phyloP scores from a whole-genome alignment of 2,329 filamentous ascomycete species.

The Penicillium sclerotigenum region DNA sequence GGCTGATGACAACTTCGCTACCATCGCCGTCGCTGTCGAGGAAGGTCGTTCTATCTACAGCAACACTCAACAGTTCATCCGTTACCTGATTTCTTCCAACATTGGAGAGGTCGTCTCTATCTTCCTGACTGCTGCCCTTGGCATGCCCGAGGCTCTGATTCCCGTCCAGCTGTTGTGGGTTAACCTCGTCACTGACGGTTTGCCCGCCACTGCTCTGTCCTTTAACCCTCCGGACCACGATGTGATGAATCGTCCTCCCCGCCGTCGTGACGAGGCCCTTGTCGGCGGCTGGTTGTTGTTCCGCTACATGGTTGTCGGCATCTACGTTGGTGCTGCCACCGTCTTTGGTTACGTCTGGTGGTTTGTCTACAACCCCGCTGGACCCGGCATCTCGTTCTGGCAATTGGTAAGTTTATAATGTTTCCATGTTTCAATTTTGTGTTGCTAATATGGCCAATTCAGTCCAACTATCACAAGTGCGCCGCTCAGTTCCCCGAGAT shows the following conservation, averaged over 20 bases:
- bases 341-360: constrained; percentile 99
- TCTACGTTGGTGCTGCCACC: constrained; percentile 89
- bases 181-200: constrained; percentile 94
- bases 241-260: constrained; percentile 88
- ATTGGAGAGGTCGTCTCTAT: constrained; percentile 99
- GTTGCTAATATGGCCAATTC: constrained; percentile 4
- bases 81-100: constrained; percentile 97
- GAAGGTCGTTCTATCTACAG: constrained; percentile 98
- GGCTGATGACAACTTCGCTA: constrained; percentile 97
- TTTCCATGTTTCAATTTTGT: constrained; percentile 5
- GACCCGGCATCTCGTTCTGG: constrained; percentile 86
- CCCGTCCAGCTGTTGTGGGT: constrained; percentile 98
- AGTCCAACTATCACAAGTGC: constrained; percentile 90
- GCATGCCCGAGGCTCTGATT: constrained; percentile 96
- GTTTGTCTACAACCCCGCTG: constrained; percentile 93
- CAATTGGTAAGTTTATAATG: constrained; percentile 61
- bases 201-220: constrained; percentile 90
- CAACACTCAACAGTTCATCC: constrained; percentile 99
- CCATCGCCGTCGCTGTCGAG: constrained; percentile 92
- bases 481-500: constrained; percentile 80
- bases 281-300: constrained; percentile 97
- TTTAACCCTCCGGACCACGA: constrained; percentile 99
- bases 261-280: constrained; percentile 88
- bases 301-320: constrained; percentile 93
- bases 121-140: constrained; percentile 91